Percentiles rank a stretch among this genome's conserved stretches.
Conservation (phyloP, 257 asterid species). For the Anisodus acutangulus region DNA sequence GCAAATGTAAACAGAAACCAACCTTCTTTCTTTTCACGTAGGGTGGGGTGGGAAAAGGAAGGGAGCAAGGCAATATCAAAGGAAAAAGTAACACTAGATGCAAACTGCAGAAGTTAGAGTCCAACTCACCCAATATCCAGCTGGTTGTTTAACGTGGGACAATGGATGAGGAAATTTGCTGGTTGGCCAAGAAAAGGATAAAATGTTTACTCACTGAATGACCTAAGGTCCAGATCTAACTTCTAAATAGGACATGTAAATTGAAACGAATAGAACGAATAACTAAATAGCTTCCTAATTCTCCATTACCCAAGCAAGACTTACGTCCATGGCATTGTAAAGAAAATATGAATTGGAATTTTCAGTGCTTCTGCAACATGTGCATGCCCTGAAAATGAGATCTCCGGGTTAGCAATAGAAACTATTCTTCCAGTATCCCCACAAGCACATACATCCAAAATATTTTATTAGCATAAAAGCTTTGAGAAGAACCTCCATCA, state of each 20-base stretch:
- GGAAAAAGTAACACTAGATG: slow-evolving; percentile 29
- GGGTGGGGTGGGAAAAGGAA: slow-evolving; percentile 1
- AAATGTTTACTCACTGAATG: slow-evolving; percentile 14
- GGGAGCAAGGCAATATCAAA: slow-evolving; percentile 24
- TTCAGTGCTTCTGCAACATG: slow-evolving; percentile 94
- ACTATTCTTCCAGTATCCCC: slow-evolving; percentile 17
- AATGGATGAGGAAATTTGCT: slow-evolving; percentile 97
- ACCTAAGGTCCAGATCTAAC: slow-evolving; percentile 15
- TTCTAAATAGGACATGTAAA: slow-evolving; percentile 33
- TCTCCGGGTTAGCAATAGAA: slow-evolving; percentile 33
- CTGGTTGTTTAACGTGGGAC: slow-evolving; percentile 95
- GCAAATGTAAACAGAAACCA: slow-evolving; percentile 25
- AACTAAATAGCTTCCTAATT: slow-evolving; percentile 4
- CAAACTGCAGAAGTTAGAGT: slow-evolving; percentile 29
- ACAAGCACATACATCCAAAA: background rate
- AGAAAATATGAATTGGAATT: slow-evolving; percentile 87
- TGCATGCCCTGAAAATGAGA: slow-evolving; percentile 69
- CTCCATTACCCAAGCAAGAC: slow-evolving; percentile 44
- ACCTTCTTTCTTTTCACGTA: background rate
- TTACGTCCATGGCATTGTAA: slow-evolving; percentile 99
- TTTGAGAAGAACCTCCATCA: background rate
- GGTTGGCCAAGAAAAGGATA: slow-evolving; percentile 73
- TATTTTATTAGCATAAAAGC: slow-evolving; percentile 4
- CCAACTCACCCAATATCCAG: slow-evolving; percentile 87
- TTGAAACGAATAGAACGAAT: background rate